phyloP scores from a whole-genome alignment of 805 yeast species.

The Kluyveromyces lactis region DNA sequence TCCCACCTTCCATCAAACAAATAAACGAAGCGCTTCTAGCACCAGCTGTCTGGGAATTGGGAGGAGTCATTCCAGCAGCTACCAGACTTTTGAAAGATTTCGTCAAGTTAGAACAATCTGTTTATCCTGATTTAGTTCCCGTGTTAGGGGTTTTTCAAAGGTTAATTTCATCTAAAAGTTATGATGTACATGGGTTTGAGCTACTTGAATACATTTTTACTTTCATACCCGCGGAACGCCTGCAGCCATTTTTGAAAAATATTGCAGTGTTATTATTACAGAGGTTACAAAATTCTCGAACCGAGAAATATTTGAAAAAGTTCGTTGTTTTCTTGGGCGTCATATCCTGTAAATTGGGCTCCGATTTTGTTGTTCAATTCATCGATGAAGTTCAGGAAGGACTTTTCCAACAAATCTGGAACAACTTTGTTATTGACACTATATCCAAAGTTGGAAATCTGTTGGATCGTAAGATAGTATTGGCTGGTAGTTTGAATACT shows the following conservation, averaged over 20 bases:
- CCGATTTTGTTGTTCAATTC: constrained; percentile 51
- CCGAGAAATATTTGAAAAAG: constrained; percentile 71
- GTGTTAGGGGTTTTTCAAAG: constrained; percentile 95
- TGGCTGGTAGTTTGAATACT: constrained; percentile 42
- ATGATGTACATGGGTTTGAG: constrained; percentile 81
- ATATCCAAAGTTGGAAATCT: constrained; percentile 40
- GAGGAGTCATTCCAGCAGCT: constrained; percentile 91
- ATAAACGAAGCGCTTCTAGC: constrained; percentile 75
- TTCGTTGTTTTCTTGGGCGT: constrained; percentile 57
- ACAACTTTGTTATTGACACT: constrained; percentile 34
- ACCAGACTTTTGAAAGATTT: constrained; percentile 71
- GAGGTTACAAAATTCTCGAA: constrained; percentile 70
- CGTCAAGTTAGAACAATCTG: constrained; percentile 31
- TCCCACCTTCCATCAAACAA: constrained; percentile 59
- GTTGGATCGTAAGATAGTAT: constrained; percentile 46
- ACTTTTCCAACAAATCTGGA: constrained; percentile 43
- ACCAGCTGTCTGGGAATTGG: constrained; percentile 88
- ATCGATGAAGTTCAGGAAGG: constrained; percentile 66
- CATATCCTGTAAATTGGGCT: constrained; percentile 38
- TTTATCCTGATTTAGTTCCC: constrained; percentile 52
- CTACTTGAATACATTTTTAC: constrained; percentile 62
- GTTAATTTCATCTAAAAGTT: constrained; percentile 72
- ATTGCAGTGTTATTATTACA: constrained; percentile 71
- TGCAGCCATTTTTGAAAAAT: constrained; percentile 55
- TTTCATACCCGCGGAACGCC: constrained; percentile 40